Evolutionary conservation across 148 eudicot genomes (phyloP).

Genomic region (Selenicereus undatus): DNA sequence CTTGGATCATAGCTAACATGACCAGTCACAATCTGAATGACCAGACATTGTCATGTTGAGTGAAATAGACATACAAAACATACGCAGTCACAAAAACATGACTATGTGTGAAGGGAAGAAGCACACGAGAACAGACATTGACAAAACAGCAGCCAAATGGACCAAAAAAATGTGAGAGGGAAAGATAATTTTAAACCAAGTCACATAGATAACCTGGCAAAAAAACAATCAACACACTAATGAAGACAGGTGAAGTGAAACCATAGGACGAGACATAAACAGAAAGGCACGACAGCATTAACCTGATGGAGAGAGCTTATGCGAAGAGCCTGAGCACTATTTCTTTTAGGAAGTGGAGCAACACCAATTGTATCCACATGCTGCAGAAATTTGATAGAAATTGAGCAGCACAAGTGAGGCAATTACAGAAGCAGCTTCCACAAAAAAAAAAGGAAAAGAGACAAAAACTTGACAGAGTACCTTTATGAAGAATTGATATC

Average conservation of each 20-base stretch:
- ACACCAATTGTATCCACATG: constrained; percentile 75
- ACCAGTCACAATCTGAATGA: not conserved
- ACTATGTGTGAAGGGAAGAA: not conserved
- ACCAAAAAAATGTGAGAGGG: not conserved
- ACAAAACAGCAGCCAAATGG: not conserved
- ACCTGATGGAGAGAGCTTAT: constrained; percentile 99
- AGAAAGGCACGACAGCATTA: not conserved
- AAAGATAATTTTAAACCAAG: not conserved
- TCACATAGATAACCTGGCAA: not conserved
- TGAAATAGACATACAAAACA: not conserved
- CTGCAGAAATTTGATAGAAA: constrained; percentile 35
- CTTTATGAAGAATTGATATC: constrained; percentile 85
- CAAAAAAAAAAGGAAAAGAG: not conserved
- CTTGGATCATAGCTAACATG: not conserved
- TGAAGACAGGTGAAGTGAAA: not conserved
- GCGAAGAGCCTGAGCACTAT: constrained; percentile 63
- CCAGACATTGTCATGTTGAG: not conserved
- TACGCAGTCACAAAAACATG: not conserved
- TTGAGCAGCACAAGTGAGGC: constrained; percentile 3
- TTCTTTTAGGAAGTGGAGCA: constrained; percentile 87
- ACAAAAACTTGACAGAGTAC: constrained; percentile 29
- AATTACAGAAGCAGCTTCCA: not conserved
- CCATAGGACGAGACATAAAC: not conserved
- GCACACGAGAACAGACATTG: not conserved
- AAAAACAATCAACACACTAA: not conserved